Conservation (phyloP, 2,329 filamentous ascomycete species). For the Acrodontium crateriforme region DNA sequence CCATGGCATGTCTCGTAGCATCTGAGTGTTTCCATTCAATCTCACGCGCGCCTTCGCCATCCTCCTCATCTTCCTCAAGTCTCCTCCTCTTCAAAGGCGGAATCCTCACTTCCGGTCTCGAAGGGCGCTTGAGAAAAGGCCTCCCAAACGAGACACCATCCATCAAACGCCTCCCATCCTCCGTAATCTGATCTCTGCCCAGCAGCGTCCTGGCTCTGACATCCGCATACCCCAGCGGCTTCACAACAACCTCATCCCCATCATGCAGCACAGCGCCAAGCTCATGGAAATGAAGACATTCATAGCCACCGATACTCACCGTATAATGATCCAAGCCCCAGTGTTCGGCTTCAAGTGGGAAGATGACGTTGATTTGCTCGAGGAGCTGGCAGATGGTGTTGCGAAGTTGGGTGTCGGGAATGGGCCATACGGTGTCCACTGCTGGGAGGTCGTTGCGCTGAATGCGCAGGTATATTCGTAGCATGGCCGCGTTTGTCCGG, state of each 20-base stretch:
- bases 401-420: slow-evolving; percentile 26
- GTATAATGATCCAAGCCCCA: slow-evolving; percentile 88
- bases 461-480: slow-evolving; percentile 63
- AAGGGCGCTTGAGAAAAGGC: slow-evolving; percentile 45
- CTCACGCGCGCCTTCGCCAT: slow-evolving; percentile 29
- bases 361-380: slow-evolving; percentile 60
- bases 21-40: too few species aligned
- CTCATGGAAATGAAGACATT: slow-evolving; percentile 75
- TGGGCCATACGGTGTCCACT: slow-evolving; percentile 57
- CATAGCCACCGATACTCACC: slow-evolving; percentile 65
- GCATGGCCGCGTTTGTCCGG: background rate
- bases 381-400: slow-evolving; percentile 61
- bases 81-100: slow-evolving; percentile 20
- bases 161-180: slow-evolving; percentile 64
- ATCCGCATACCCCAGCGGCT: slow-evolving; percentile 62
- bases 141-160: slow-evolving; percentile 79
- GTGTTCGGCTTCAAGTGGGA: slow-evolving; percentile 66
- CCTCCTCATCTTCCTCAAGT: slow-evolving; percentile 25
- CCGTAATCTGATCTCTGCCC: slow-evolving; percentile 68
- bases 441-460: slow-evolving; percentile 61
- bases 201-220: slow-evolving; percentile 56
- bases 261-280: slow-evolving; percentile 59
- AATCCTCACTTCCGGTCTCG: slow-evolving; percentile 23
- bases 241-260: slow-evolving; percentile 73
- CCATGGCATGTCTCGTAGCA: too few species aligned